Conservation (phyloP, 139 green algal genomes). For the Chlamydomonas sphaeroides region DNA sequence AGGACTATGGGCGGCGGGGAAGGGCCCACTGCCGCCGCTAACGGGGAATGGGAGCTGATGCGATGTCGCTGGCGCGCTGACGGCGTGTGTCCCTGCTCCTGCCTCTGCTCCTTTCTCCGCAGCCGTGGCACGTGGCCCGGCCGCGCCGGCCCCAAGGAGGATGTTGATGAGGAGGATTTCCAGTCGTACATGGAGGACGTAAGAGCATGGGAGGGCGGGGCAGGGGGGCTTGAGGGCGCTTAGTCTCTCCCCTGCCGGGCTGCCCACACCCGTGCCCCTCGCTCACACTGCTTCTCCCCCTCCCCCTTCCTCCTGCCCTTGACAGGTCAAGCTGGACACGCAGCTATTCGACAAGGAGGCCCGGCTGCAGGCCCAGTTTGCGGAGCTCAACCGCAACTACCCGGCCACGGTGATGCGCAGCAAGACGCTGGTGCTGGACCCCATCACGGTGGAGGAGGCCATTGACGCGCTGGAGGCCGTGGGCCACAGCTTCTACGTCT, state of each 20-base stretch:
- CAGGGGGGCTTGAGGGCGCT: no score
- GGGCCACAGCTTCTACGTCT: constrained; percentile 72
- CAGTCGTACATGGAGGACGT: constrained; percentile 64
- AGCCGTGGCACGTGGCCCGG: constrained; percentile 50
- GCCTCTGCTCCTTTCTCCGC: no score
- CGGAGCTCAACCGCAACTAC: constrained; percentile 50
- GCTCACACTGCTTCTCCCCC: no score
- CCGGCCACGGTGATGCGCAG: constrained; percentile 37
- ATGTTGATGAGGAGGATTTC: constrained; percentile 63
- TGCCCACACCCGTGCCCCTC: no score
- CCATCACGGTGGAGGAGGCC: constrained; percentile 68
- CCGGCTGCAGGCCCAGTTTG: constrained; percentile 47
- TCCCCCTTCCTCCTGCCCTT: no score
- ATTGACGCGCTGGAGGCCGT: constrained; percentile 69
- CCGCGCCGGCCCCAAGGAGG: constrained; percentile 48
- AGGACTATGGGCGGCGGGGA: no score
- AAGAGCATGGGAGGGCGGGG: no score
- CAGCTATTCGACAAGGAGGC: constrained; percentile 35
- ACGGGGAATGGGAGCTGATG: no score
- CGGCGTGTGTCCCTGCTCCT: no score
- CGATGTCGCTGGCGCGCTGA: no score
- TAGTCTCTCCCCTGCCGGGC: no score
- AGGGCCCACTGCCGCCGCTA: no score
- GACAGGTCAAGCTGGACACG: constrained; percentile 35
- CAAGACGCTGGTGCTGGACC: constrained; percentile 44